These are phyloP conservation scores for Bretziella fagacearum DNA, from an alignment of 2,329 filamentous ascomycete species.

Conservation along the genomic window DNA sequence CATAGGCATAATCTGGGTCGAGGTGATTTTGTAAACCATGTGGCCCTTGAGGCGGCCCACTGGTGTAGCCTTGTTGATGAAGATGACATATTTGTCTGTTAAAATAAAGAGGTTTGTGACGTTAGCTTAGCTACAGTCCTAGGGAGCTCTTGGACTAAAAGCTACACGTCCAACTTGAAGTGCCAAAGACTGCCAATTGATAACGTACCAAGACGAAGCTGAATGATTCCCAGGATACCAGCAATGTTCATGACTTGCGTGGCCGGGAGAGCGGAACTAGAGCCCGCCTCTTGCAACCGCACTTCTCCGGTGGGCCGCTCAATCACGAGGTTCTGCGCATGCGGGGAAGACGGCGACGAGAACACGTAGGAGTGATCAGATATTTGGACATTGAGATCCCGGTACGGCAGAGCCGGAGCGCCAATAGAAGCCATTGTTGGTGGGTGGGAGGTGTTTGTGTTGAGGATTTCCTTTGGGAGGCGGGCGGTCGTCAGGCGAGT, in stretches of 20 bases:
- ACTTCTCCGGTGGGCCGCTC: constrained; percentile 87
- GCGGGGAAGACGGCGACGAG: constrained; percentile 82
- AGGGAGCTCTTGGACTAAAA: too few species aligned
- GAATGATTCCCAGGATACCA: constrained; percentile 86
- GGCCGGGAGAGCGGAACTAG: constrained; percentile 56
- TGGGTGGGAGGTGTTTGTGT: neutral
- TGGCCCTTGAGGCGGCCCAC: constrained; percentile 87
- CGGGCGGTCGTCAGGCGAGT: too few species aligned
- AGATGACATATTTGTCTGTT: constrained; percentile 81
- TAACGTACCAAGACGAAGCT: constrained; percentile 66
- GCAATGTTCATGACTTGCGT: constrained; percentile 74
- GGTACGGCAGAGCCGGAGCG: constrained; percentile 46
- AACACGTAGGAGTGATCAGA: constrained; percentile 89
- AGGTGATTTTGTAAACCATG: constrained; percentile 83
- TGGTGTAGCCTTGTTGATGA: constrained; percentile 86
- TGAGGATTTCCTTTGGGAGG: too few species aligned
- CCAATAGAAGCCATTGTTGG: constrained; percentile 24
- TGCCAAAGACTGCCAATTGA: neutral
- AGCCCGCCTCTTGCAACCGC: constrained; percentile 62
- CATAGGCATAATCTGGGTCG: constrained; percentile 84
- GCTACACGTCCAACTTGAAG: neutral
- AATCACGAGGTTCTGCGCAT: constrained; percentile 72
- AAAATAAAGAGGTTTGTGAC: neutral
- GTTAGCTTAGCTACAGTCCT: too few species aligned
- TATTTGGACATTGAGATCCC: constrained; percentile 93